phyloP scores from a whole-genome alignment of 192 early-diverging fungal species.

The Coemansia sp. region DNA sequence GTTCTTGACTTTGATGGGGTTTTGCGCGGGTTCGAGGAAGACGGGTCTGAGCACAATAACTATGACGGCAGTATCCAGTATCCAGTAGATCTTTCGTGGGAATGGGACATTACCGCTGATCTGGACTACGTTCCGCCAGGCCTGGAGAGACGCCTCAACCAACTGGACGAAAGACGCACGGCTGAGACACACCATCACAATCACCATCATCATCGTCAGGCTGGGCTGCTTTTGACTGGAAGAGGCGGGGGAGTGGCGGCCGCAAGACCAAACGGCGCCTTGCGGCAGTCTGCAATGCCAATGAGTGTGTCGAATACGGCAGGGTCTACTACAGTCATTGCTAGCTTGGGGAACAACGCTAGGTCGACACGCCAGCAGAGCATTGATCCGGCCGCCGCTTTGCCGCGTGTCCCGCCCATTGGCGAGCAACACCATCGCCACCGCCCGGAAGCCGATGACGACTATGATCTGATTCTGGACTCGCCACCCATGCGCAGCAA shows the following conservation, averaged over 20 bases:
- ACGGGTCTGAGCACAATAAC: background rate
- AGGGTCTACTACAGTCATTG: conserved; percentile 18
- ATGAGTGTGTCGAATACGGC: conserved; percentile 17
- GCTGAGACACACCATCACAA: background rate
- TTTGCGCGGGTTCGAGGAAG: conserved; percentile 26
- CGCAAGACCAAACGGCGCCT: background rate
- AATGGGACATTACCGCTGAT: conserved; percentile 12
- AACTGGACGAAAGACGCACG: background rate
- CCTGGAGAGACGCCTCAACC: background rate
- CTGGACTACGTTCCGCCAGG: conserved; percentile 28
- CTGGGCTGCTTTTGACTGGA: background rate
- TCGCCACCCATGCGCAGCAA: background rate
- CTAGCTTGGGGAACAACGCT: background rate
- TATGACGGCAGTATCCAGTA: conserved; percentile 22
- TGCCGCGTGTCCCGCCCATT: background rate
- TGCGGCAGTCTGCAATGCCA: conserved; percentile 6
- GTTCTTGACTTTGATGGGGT: conserved; percentile 24
- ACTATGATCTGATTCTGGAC: background rate
- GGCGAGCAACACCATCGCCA: background rate
- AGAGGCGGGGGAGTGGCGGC: background rate
- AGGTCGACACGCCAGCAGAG: background rate
- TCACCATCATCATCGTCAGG: background rate
- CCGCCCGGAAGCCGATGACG: background rate
- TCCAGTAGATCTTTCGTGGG: conserved; percentile 31
- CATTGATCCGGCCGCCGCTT: background rate